Evolutionary conservation across 441 rosid genomes (phyloP).

Genomic region (Bocquillonia castaneifolia): DNA sequence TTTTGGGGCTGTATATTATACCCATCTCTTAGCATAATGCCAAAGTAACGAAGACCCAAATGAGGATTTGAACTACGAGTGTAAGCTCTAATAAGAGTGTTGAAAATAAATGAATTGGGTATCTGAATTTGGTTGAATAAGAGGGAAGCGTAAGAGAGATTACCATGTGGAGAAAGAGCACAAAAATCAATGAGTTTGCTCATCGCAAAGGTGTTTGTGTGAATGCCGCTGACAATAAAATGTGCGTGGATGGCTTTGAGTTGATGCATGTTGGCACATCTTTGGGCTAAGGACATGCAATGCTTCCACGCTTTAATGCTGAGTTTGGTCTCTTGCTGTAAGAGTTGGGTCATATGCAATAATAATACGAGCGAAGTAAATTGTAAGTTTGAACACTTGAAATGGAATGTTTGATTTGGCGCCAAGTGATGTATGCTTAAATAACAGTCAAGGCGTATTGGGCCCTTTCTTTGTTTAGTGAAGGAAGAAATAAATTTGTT

Average conservation of each 20-base stretch:
- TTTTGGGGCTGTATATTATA: conserved; percentile 33
- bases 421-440: too few relatives aligned
- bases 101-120: conserved; percentile 37
- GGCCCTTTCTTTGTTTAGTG: too few relatives aligned
- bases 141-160: conserved; percentile 39
- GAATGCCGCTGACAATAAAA: conserved; percentile 37
- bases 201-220: conserved; percentile 34
- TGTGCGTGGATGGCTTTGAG: conserved; percentile 40
- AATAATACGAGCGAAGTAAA: too few relatives aligned
- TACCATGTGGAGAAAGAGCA: conserved; percentile 25
- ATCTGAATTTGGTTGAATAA: conserved; percentile 32
- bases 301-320: conserved; percentile 34
- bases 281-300: conserved; percentile 31
- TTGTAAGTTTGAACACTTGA: neutral
- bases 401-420: neutral
- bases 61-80: conserved; percentile 36
- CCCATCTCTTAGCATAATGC: conserved; percentile 33
- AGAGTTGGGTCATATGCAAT: conserved; percentile 20
- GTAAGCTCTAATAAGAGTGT: conserved; percentile 47
- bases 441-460: too few relatives aligned
- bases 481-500: too few relatives aligned
- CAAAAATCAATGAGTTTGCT: conserved; percentile 47
- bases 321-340: conserved; percentile 1
- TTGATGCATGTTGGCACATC: conserved; percentile 31
- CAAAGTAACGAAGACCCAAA: conserved; percentile 37